Percentiles rank a stretch among this genome's conserved stretches.
phyloP scores from a whole-genome alignment of 345 rosid species.

The Acer negundo region DNA sequence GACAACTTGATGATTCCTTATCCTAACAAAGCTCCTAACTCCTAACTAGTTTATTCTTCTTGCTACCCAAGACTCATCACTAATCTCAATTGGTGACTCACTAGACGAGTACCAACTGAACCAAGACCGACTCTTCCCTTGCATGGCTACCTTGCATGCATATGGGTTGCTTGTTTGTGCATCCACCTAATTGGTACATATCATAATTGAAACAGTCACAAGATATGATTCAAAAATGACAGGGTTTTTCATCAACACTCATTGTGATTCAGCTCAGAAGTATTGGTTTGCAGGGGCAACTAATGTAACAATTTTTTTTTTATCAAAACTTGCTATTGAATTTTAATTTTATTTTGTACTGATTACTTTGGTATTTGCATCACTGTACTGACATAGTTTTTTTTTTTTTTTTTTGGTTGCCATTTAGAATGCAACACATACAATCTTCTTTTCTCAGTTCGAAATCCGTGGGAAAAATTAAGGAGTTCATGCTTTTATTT shows the following conservation, averaged over 20 bases:
- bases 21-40: too few species aligned
- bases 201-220: conserved; percentile 77
- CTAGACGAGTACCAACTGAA: too few species aligned
- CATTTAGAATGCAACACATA: conserved; percentile 91
- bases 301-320: conserved; percentile 43
- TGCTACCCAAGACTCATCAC: too few species aligned
- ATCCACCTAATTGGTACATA: too few species aligned
- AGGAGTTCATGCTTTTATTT: conserved; percentile 94
- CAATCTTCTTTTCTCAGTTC: conserved; percentile 91
- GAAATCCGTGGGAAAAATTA: conserved; percentile 66
- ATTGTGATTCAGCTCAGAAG: conserved; percentile 96
- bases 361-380: neutral
- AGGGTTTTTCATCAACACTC: conserved; percentile 88
- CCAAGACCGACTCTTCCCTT: too few species aligned
- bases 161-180: too few species aligned
- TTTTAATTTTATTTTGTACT: neutral
- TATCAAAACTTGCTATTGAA: neutral
- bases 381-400: conserved; percentile 23
- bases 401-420: conserved; percentile 3
- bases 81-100: too few species aligned
- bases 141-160: too few species aligned
- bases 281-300: conserved; percentile 98
- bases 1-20: too few species aligned
- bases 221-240: conserved; percentile 65
- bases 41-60: too few species aligned